These are phyloP conservation scores for Pythium coloratum DNA, from an alignment of 352 stramenopile species.

Conservation along the genomic window DNA sequence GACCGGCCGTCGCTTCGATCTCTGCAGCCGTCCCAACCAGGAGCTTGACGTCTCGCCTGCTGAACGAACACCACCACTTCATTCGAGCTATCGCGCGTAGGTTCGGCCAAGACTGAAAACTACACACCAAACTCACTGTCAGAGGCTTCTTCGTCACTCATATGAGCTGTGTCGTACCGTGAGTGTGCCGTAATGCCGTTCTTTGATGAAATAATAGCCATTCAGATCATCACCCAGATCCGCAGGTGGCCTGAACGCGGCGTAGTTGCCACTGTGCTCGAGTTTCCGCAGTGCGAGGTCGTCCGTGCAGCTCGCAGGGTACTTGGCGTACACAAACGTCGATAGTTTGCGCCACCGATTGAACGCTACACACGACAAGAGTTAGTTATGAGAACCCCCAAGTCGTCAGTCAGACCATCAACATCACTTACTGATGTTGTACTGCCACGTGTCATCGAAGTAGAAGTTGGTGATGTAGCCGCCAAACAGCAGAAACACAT, in stretches of 20 bases:
- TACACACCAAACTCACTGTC: constrained; percentile 13
- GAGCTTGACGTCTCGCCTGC: constrained; percentile 88
- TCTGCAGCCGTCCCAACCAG: constrained; percentile 95
- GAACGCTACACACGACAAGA: constrained; percentile 29
- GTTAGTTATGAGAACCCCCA: neutral
- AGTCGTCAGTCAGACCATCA: neutral
- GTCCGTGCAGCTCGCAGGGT: constrained; percentile 90
- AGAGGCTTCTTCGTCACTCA: neutral
- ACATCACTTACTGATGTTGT: constrained; percentile 83
- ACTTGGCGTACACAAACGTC: constrained; percentile 90
- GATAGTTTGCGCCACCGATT: constrained; percentile 90
- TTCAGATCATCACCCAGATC: constrained; percentile 36
- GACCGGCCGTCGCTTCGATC: constrained; percentile 74
- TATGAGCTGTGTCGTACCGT: constrained; percentile 34
- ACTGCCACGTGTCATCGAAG: constrained; percentile 96
- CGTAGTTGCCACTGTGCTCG: constrained; percentile 77
- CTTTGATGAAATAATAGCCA: constrained; percentile 69
- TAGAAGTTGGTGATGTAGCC: constrained; percentile 94
- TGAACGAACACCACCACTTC: constrained; percentile 72
- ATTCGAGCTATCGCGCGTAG: constrained; percentile 76
- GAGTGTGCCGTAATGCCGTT: constrained; percentile 71
- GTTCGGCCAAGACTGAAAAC: constrained; percentile 89
- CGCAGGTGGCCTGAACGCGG: constrained; percentile 38
- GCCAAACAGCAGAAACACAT: constrained; percentile 92
- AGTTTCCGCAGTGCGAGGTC: constrained; percentile 67